Base-by-base conservation (phyloP, 2,329 filamentous ascomycete species). In the Aspergillus udagawae region DNA sequence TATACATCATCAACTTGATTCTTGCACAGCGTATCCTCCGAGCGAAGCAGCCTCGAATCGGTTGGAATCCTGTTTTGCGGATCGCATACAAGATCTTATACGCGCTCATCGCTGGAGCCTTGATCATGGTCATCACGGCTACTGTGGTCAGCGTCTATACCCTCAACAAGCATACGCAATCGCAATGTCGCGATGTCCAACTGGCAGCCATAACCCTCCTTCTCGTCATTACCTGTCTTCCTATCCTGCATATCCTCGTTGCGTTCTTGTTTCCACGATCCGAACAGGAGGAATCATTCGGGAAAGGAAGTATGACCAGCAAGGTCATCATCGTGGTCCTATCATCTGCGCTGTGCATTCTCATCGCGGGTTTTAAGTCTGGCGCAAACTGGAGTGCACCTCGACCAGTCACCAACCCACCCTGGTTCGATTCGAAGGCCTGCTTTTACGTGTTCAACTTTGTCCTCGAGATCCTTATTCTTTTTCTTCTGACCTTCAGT, bases 361-460 rank as follows among this genome's bases (percentile, higher is more conserved):
- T 91, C 10, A 89, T 89, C 28, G 89, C 90, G 2, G 77, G 78
- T 17, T 92, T 91, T 75, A 83, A 90, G 38, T 79, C 83, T 29
- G 88, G 81, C 17, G 83, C 82, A 1, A 75, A 69, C 28, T 91
- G 81, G 72, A 77, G 78, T 55, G 68, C 78, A 0, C 75, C 76
- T 25, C 81, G 80, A 28, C 83, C 79, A 3, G 65, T 67, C 55
- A 76, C 48, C 10, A 45, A 84, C 56, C 85, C 89, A 1, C 86
- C 86, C 4, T 89, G 86, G 82, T 93, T 87, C 70, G 83, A 91
- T 65, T 78, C 78, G 67, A 89, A 87, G 70, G 83, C 86, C 1
- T 85, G 83, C 65, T 96, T 91, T 77, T 96, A 94, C 76, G 75
- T 86, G 68, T 90, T 94, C 77, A 89, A 90, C 75, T 95, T 90